Evolutionary conservation across 1,284 basidiomycete species (phyloP), one percentile per base, ranked within the genome.

Genomic region (Retiboletus flavoniger): DNA sequence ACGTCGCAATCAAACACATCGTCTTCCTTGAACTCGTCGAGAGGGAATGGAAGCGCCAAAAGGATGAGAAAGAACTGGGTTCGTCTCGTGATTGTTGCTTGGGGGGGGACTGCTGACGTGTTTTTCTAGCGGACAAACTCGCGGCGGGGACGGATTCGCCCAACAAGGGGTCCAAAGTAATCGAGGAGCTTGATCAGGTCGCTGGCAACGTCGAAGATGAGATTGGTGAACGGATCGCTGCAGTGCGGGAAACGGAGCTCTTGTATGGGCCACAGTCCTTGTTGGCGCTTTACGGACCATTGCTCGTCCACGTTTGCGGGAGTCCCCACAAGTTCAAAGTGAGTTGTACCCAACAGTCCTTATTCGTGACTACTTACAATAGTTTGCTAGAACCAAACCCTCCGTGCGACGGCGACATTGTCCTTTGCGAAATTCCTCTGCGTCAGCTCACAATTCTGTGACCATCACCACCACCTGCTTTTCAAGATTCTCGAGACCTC

Each of bases 161-260:
- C 8, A 66, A 72, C 56, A 71, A 70, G 44, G 62, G 64, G 45
- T 63, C 75, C 11, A 93, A 93, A 67, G 87, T 91, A 35, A 81
- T 76, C 14, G 94, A 96, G 63, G 95, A 98, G 67, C 83, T 99
- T 0, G 96, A 99, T 60, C 95, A 97, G 64, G 96, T 99, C 2
- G 93, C 92, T 1, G 96, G 97, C 4, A 98, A 96, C 63, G 95
- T 95, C 19, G 96, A 99, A 71, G 96, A 99, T 70, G 96, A 99
- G 67, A 96, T 98, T 62, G 96, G 95, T 16, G 97, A 99, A 56
- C 81, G 89, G 6, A 91, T 99, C 42, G 85, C 86, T 3, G 81
- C 76, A 2, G 83, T 98, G 52, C 80, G 93, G 29, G 97, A 99
- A 74, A 83, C 81, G 14, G 95, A 98, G 73, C 76, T 99, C 45